These are phyloP conservation scores for Hymenoscyphus scutula DNA, from an alignment of 2,329 filamentous ascomycete genomes.

Conservation along the genomic window DNA sequence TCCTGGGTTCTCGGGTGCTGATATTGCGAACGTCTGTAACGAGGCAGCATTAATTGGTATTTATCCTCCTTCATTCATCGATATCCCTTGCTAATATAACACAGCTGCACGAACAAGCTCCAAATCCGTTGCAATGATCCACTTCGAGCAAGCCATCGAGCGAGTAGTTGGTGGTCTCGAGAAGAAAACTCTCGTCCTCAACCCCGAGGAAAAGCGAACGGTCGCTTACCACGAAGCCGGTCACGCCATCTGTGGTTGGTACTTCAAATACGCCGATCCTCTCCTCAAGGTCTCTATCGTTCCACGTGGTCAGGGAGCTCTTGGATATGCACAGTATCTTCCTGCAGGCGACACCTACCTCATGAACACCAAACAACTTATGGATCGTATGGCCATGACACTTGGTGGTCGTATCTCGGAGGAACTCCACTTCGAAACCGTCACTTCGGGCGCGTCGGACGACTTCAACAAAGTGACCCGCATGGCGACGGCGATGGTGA, in stretches of 20 bases:
- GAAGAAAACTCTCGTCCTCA: conserved; percentile 93
- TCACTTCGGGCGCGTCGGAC: conserved; percentile 91
- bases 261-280: conserved; percentile 92
- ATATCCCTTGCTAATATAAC: conserved; percentile 41
- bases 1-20: conserved; percentile 93
- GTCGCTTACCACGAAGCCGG: conserved; percentile 98
- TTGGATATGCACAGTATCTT: conserved; percentile 97
- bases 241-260: conserved; percentile 98
- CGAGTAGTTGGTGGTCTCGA: conserved; percentile 94
- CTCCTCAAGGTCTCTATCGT: conserved; percentile 98
- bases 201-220: conserved; percentile 89
- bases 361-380: conserved; percentile 92
- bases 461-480: conserved; percentile 98
- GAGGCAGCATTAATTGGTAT: conserved; percentile 93
- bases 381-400: conserved; percentile 99
- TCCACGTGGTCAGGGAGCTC: conserved; percentile 85
- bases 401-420: conserved; percentile 93
- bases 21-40: conserved; percentile 98
- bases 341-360: conserved; percentile 88
- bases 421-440: conserved; percentile 94
- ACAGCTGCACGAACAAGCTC: conserved; percentile 81
- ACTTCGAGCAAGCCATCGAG: conserved; percentile 98
- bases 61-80: conserved; percentile 35
- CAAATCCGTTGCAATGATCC: conserved; percentile 76
- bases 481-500: conserved; percentile 97